These are phyloP conservation scores for Globisporangium paddicum DNA, from an alignment of 352 stramenopile genomes.

Conservation along the genomic window DNA sequence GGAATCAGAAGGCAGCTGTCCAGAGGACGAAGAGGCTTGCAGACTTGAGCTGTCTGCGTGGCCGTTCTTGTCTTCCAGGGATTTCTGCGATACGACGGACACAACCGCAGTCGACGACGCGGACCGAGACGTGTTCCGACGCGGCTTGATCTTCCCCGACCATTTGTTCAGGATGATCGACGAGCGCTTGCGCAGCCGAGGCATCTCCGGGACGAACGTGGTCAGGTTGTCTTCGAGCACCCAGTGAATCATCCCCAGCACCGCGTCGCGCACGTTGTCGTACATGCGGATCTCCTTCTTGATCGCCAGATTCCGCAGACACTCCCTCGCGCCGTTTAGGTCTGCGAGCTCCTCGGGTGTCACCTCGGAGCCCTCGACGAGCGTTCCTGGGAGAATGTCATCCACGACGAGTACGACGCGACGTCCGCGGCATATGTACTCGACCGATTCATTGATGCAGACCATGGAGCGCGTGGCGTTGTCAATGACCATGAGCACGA, in stretches of 20 bases:
- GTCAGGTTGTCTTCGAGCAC: slow-evolving; percentile 46
- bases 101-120: slow-evolving; percentile 57
- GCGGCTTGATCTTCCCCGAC: slow-evolving; percentile 46
- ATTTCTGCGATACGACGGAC: slow-evolving; percentile 28
- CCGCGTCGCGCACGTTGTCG: slow-evolving; percentile 35
- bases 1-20: slow-evolving; percentile 15
- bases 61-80: slow-evolving; percentile 21
- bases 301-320: slow-evolving; percentile 58
- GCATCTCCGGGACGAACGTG: slow-evolving; percentile 34
- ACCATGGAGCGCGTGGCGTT: slow-evolving; percentile 75
- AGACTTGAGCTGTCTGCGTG: slow-evolving; percentile 9
- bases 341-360: slow-evolving; percentile 69
- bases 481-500: slow-evolving; percentile 86
- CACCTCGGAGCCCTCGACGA: slow-evolving; percentile 46
- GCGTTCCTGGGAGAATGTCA: slow-evolving; percentile 45
- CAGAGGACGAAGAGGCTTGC: slow-evolving; percentile 4
- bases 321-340: slow-evolving; percentile 77
- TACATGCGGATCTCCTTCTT: slow-evolving; percentile 50
- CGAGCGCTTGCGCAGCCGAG: slow-evolving; percentile 64
- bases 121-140: slow-evolving; percentile 52
- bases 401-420: slow-evolving; percentile 81
- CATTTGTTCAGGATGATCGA: slow-evolving; percentile 74
- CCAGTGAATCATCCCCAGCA: slow-evolving; percentile 43
- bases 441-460: slow-evolving; percentile 84
- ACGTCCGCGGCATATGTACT: slow-evolving; percentile 78